phyloP scores from a whole-genome alignment of 140 eudicot species.

The Oenanthe javanica region DNA sequence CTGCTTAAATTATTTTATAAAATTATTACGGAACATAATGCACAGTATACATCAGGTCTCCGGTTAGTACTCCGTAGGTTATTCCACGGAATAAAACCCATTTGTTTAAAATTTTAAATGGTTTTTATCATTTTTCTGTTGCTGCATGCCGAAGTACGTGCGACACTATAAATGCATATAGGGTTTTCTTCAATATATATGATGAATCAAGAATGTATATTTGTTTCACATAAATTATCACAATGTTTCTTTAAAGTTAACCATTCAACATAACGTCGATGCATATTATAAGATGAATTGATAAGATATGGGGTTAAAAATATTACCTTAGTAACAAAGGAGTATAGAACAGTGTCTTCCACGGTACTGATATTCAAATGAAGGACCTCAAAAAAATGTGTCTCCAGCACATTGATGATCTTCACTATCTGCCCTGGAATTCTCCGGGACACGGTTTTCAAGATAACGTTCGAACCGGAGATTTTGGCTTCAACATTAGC shows the following conservation, averaged over 20 bases:
- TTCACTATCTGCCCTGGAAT: conserved; percentile 81
- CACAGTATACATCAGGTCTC: too few relatives aligned
- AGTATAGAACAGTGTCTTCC: conserved; percentile 93
- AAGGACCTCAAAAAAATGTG: conserved; percentile 69
- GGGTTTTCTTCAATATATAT: not conserved
- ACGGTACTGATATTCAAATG: conserved; percentile 93
- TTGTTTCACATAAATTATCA: not conserved
- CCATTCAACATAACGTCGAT: too few relatives aligned
- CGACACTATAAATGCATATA: too few relatives aligned
- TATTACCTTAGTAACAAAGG: conserved; percentile 82
- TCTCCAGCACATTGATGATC: conserved; percentile 65
- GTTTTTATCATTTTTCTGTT: not conserved
- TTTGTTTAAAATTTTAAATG: not conserved
- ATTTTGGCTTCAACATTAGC: conserved; percentile 95
- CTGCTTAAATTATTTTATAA: too few relatives aligned
- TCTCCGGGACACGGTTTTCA: conserved; percentile 72
- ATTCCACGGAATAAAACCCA: too few relatives aligned
- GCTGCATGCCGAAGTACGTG: not conserved
- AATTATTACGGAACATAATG: too few relatives aligned
- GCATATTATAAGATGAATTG: not conserved
- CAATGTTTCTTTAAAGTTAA: not conserved
- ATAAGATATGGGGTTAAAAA: not conserved
- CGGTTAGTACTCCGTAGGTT: too few relatives aligned
- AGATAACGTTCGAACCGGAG: conserved; percentile 71
- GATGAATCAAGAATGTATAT: too few relatives aligned